These are phyloP conservation scores for Hymenotorrendiella dingleyae DNA, from an alignment of 2,329 filamentous ascomycete genomes.

Conservation along the genomic window DNA sequence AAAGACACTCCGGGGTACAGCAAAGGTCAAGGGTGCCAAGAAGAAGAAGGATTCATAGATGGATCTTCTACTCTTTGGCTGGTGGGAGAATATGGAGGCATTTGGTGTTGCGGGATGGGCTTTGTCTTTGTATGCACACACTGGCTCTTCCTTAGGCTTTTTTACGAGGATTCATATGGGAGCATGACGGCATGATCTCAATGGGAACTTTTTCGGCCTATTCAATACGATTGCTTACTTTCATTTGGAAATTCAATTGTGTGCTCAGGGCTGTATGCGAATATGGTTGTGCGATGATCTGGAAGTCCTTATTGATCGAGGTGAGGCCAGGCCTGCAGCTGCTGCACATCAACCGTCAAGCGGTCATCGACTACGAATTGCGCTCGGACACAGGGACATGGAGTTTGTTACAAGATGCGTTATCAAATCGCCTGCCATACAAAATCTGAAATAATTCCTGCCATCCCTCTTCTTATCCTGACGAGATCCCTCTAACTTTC, in stretches of 20 bases:
- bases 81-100: constrained; percentile 21
- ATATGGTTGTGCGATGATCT: too few relatives aligned
- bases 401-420: too few relatives aligned
- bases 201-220: constrained; percentile 21
- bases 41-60: constrained; percentile 91
- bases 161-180: constrained; percentile 18
- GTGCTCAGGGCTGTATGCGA: neutral
- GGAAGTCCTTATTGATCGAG: too few relatives aligned
- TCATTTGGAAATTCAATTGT: neutral
- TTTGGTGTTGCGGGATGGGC: constrained; percentile 28
- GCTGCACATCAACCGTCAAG: too few relatives aligned
- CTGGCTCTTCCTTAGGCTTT: constrained; percentile 25
- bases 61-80: constrained; percentile 27
- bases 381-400: too few relatives aligned
- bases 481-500: too few relatives aligned
- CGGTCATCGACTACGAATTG: too few relatives aligned
- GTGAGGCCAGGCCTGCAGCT: too few relatives aligned
- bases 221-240: constrained; percentile 27
- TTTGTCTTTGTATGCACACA: constrained; percentile 26
- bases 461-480: too few relatives aligned
- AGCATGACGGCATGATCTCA: constrained; percentile 22
- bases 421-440: too few relatives aligned
- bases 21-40: constrained; percentile 94
- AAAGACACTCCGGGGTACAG: constrained; percentile 97
- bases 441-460: too few relatives aligned